Conservation (phyloP, 75 land plant genomes). For the Cunninghamia lanceolata region DNA sequence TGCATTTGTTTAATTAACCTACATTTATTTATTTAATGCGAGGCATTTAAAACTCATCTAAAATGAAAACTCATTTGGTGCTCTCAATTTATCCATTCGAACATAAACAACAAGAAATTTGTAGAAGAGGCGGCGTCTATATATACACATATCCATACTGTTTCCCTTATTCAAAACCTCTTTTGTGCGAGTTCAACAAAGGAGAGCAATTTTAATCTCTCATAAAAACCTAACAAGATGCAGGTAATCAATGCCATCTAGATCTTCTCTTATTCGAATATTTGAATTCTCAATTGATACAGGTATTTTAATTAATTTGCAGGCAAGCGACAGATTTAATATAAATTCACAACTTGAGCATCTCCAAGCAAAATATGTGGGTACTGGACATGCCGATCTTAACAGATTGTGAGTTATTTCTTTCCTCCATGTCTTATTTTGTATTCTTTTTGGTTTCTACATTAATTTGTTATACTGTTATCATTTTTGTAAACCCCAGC, state of each 20-base stretch:
- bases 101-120: too few species aligned
- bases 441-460: neutral
- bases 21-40: too few species aligned
- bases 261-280: neutral
- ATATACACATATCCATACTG: too few species aligned
- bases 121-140: too few species aligned
- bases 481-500: too few species aligned
- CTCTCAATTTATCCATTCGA: too few species aligned
- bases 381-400: slow-evolving; percentile 88
- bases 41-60: too few species aligned
- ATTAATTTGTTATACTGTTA: too few species aligned
- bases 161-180: too few species aligned
- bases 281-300: neutral
- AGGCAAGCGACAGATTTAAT: slow-evolving; percentile 94
- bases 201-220: neutral
- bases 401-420: slow-evolving; percentile 61
- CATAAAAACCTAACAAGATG: neutral
- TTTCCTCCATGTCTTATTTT: neutral
- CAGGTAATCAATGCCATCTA: neutral
- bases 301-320: slow-evolving; percentile 12
- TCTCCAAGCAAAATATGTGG: slow-evolving; percentile 90
- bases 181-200: too few species aligned
- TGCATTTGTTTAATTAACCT: too few species aligned
- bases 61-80: too few species aligned
- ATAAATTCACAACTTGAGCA: slow-evolving; percentile 95